Evolutionary conservation across 495 filamentous ascomycete species (phyloP).

Genomic region (Neurospora discreta): DNA sequence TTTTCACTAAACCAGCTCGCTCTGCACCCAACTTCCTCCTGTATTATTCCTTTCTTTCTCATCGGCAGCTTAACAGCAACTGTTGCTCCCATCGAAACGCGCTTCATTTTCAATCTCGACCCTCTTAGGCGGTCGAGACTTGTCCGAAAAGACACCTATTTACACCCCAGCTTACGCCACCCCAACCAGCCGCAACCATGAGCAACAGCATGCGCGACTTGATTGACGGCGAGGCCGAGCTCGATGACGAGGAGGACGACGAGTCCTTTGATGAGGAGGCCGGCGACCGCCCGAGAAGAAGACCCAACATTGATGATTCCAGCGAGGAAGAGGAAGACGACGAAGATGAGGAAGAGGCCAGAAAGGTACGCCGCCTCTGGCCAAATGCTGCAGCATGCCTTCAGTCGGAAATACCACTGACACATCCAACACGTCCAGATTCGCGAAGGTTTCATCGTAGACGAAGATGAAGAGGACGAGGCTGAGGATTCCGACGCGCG

Average conservation of each 20-base stretch:
- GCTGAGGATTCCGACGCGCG: constrained; percentile 53
- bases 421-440: constrained; percentile 39
- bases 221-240: constrained; percentile 71
- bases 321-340: constrained; percentile 96
- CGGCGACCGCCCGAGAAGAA: constrained; percentile 42
- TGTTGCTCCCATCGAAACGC: not conserved
- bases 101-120: not conserved
- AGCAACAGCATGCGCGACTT: constrained; percentile 56
- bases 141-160: not conserved
- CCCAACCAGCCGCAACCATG: constrained; percentile 37
- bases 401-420: not conserved
- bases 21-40: not conserved
- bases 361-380: constrained; percentile 26
- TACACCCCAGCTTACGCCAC: not conserved
- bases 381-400: not conserved
- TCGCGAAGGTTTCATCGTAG: constrained; percentile 91
- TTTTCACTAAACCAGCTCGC: not conserved
- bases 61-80: not conserved
- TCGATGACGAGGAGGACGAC: constrained; percentile 86
- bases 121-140: not conserved
- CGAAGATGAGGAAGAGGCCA: constrained; percentile 75
- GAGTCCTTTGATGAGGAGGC: constrained; percentile 78
- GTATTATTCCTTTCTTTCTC: not conserved
- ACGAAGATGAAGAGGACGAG: constrained; percentile 70
- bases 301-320: constrained; percentile 54